Conservation (phyloP, 2,329 filamentous ascomycete species). For the Aspergillus jensenii region DNA sequence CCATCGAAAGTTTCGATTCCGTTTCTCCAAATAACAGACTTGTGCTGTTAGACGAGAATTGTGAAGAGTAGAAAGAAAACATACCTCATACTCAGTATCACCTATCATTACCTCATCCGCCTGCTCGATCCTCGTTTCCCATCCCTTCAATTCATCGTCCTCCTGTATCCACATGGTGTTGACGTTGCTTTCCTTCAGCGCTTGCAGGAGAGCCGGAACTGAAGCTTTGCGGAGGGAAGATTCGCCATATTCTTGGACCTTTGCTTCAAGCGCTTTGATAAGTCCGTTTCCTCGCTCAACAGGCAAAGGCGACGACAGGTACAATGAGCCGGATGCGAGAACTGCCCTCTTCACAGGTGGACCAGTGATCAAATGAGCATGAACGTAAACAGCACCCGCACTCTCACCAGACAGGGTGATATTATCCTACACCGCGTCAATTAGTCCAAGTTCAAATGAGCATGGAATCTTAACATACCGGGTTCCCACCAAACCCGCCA, state of each 20-base stretch:
- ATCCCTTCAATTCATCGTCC: slow-evolving; percentile 36
- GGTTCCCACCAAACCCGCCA: slow-evolving; percentile 41
- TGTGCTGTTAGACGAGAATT: neutral
- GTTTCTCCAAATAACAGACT: slow-evolving; percentile 48
- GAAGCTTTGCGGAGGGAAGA: slow-evolving; percentile 32
- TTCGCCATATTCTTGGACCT: slow-evolving; percentile 26
- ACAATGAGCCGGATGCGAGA: slow-evolving; percentile 45
- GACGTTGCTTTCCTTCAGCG: slow-evolving; percentile 37
- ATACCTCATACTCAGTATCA: slow-evolving; percentile 46
- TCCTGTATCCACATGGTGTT: slow-evolving; percentile 46
- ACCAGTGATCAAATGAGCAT: slow-evolving; percentile 42
- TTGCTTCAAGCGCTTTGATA: slow-evolving; percentile 29
- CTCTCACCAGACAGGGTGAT: slow-evolving; percentile 49
- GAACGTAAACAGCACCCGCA: slow-evolving; percentile 47
- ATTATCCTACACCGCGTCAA: slow-evolving; percentile 25
- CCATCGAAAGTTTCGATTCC: slow-evolving; percentile 40
- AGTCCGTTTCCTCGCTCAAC: slow-evolving; percentile 31
- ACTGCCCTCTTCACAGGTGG: slow-evolving; percentile 36
- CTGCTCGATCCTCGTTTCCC: slow-evolving; percentile 35
- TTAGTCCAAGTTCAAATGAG: neutral
- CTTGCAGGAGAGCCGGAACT: slow-evolving; percentile 32
- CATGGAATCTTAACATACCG: slow-evolving; percentile 22
- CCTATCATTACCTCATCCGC: slow-evolving; percentile 43
- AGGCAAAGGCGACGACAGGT: slow-evolving; percentile 45
- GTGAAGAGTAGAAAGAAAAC: neutral